Evolutionary conservation across 1,139 yeast species (phyloP), one percentile per base, ranked within the genome.

Genomic region (Geotrichum fermentans): DNA sequence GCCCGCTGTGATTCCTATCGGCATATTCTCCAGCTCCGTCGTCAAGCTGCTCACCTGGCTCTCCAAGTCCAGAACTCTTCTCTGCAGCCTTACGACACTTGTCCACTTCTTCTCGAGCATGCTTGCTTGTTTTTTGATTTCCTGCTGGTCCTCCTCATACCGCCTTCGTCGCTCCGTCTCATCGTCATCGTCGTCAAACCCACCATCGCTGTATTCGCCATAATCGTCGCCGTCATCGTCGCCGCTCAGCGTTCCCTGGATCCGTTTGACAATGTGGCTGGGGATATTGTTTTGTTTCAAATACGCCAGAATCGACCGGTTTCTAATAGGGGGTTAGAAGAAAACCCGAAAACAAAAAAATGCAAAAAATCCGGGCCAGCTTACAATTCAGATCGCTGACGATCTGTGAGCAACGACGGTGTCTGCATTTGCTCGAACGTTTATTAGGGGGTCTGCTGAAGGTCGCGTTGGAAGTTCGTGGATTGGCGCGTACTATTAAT

Each of bases 31-130:
- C n/a, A 76, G 59, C 30, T 76, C 73, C 2, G 70, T 57, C 46
- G 73, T 70, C 49, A 78, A 62, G 42, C 70, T 66, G 20, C 61
- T 57, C 4, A 76, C 64, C 52, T 78, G 80, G 1, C 61, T 38
- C 50, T 63, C 74, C 18, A 70, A 65, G 50, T 83, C 94, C 51
- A 83, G 70, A 43, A 89, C 82, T 59, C 79, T 77, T 55, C 82
- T 78, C 65, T 90, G 97, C 37, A 90, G 71, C 47, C 96, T 71
- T 32, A 87, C 73, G 4, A 90, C 94, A 0, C 95, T 83, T 0
- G 85, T 75, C 97, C 97, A 90, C 68, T 89, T 90, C 67, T 83
- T 85, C 58, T 86, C 94, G 39, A 90, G 70, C 45, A 83, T 53
- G 34, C 48, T 55, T 4, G 60, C 59, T 34, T 51, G 53, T 40